Base-by-base conservation (phyloP, 805 yeast genomes). In the Ogataea haglerorum region DNA sequence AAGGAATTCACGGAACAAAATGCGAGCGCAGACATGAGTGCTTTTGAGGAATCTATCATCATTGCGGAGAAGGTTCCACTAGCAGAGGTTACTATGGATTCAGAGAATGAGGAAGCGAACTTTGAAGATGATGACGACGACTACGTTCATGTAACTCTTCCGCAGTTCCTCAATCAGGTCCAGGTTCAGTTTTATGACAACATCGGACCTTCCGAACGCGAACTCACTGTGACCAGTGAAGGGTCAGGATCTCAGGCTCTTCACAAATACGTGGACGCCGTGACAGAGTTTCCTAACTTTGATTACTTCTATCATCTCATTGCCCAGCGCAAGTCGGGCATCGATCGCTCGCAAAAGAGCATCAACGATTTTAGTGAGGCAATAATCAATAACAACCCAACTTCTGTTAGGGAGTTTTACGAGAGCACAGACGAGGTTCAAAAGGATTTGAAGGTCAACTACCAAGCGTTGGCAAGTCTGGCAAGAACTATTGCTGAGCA, bases 391-490 rank as follows among this genome's bases (percentile, higher is more conserved):
- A 55, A 58, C 10, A 61, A 61, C 36, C 63, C 62, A 10, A 51
- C 55, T 3, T 56, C 63, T 4, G 54, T 61, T 14, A 42, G 61
- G 14, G 66, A 61, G 23, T 61, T 52, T 36, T 60, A 54, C 40
- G 57, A 50, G 23, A 58, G 61, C 22, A 31, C 47, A 6, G 56
- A 51, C 6, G 54, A 49, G 4, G 29, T 61, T 5, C 51, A 47
- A 32, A 38, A 38, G 10, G 61, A 56, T 36, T 36, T 61, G 27
- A 54, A 53, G 13, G 52, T 53, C 10, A 57, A 53, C 25, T 61
- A 59, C 34, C 64, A 61, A 35, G 57, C 64, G 1, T 41, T 61
- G 43, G 64, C 64, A 17, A 52, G 57, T 30, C 52, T 52, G 30
- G 57, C 63, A 1, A 48, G 64, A 30, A 54, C 54, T 24, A 57